Conservation (phyloP, 2,329 filamentous ascomycete species). For the Trichoderma sp. region DNA sequence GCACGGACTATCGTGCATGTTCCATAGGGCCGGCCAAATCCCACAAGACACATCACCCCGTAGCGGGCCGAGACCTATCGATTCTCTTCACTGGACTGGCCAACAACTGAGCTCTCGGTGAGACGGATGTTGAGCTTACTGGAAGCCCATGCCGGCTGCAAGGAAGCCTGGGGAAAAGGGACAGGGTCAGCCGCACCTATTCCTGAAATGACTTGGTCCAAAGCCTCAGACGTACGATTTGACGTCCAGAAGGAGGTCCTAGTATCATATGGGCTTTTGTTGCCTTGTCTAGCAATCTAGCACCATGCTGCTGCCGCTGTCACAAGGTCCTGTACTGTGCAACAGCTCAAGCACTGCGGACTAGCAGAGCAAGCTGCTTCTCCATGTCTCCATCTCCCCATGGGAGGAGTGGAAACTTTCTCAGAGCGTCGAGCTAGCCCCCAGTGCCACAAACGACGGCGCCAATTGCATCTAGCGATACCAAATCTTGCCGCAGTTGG, state of each 20-base stretch:
- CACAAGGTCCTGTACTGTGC: not conserved
- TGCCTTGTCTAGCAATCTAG: not conserved
- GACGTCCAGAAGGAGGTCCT: not conserved
- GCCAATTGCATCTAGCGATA: not conserved
- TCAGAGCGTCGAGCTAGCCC: not conserved
- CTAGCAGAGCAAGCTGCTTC: not conserved
- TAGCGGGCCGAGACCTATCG: not conserved
- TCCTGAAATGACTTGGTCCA: not conserved
- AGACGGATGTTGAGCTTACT: constrained; percentile 14
- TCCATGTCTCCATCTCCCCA: not conserved
- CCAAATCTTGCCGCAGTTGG: not conserved
- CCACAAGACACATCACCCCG: not conserved
- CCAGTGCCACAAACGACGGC: not conserved
- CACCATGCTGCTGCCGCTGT: not conserved
- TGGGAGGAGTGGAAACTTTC: not conserved
- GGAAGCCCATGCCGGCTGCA: constrained; percentile 9
- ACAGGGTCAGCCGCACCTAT: not conserved
- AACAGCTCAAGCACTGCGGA: not conserved
- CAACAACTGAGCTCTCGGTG: constrained; percentile 6
- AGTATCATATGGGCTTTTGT: not conserved
- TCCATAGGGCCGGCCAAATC: constrained; percentile 6
- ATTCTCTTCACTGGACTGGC: not conserved
- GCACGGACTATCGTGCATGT: constrained; percentile 2
- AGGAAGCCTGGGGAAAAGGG: constrained; percentile 16
- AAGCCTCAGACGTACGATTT: not conserved